phyloP scores from a whole-genome alignment of 768 basidiomycete species.

The Tylopilus cervinicoccineus region DNA sequence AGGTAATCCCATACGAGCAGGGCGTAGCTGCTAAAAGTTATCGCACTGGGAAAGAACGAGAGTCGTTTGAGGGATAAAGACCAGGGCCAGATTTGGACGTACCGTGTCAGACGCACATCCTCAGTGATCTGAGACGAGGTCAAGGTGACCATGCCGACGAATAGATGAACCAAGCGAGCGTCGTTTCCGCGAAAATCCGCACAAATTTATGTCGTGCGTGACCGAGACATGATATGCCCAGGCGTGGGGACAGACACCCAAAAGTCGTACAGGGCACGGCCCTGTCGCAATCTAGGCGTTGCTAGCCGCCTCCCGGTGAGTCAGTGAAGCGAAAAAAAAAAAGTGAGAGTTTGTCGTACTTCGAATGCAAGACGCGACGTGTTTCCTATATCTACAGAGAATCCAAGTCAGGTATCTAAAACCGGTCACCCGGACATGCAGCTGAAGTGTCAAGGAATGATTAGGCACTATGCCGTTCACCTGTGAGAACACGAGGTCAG shows the following conservation, averaged over 20 bases:
- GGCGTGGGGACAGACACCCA: not conserved
- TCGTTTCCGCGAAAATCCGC: not conserved
- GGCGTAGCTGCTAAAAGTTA: not conserved
- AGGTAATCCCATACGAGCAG: constrained; percentile 6
- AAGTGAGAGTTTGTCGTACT: no score
- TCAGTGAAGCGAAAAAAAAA: no score
- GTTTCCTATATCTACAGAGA: no score
- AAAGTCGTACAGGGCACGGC: no score
- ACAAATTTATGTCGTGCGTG: not conserved
- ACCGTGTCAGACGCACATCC: not conserved
- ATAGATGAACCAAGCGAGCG: not conserved
- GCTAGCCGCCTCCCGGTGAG: no score
- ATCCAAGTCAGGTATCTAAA: not conserved
- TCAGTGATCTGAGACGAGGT: not conserved
- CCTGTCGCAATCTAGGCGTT: no score
- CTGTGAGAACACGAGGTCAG: not conserved
- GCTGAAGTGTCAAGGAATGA: not conserved
- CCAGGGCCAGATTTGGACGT: not conserved
- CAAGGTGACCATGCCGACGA: not conserved
- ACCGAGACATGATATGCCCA: not conserved
- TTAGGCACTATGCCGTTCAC: not conserved
- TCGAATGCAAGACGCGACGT: no score
- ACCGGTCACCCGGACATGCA: not conserved
- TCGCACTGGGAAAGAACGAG: not conserved
- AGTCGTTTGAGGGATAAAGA: not conserved